These are phyloP conservation scores for Colletotrichum nymphaeae DNA, from an alignment of 2,329 filamentous ascomycete species.

Conservation along the genomic window DNA sequence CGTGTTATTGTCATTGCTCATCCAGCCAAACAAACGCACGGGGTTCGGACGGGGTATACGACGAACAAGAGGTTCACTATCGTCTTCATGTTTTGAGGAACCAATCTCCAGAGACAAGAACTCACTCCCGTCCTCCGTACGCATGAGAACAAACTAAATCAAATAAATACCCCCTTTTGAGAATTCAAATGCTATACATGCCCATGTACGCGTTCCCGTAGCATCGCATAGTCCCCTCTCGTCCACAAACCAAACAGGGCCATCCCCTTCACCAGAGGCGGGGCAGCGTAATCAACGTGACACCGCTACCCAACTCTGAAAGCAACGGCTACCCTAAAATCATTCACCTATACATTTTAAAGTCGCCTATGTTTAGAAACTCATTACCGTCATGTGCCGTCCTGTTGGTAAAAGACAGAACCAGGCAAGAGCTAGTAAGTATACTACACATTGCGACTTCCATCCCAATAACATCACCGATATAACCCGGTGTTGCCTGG, in stretches of 20 bases:
- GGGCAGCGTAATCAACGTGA: constrained; percentile 26
- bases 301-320: constrained; percentile 16
- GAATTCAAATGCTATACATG: neutral
- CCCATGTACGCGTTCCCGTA: neutral
- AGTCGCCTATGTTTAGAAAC: constrained; percentile 20
- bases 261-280: constrained; percentile 20
- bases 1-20: neutral
- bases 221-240: neutral
- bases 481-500: constrained; percentile 15
- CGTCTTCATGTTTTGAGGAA: neutral
- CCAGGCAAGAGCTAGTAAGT: neutral
- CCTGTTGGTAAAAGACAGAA: neutral
- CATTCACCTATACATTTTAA: neutral
- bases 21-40: constrained; percentile 8
- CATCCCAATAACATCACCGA: neutral
- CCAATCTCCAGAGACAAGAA: neutral
- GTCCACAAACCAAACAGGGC: constrained; percentile 12
- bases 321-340: constrained; percentile 13
- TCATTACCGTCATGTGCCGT: constrained; percentile 9
- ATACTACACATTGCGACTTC: neutral
- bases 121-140: neutral
- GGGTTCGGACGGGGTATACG: neutral
- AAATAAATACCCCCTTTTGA: constrained; percentile 1
- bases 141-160: constrained; percentile 6
- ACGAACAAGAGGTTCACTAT: neutral